Conservation (phyloP, 352 stramenopile genomes). For the Pythium sukuiense region DNA sequence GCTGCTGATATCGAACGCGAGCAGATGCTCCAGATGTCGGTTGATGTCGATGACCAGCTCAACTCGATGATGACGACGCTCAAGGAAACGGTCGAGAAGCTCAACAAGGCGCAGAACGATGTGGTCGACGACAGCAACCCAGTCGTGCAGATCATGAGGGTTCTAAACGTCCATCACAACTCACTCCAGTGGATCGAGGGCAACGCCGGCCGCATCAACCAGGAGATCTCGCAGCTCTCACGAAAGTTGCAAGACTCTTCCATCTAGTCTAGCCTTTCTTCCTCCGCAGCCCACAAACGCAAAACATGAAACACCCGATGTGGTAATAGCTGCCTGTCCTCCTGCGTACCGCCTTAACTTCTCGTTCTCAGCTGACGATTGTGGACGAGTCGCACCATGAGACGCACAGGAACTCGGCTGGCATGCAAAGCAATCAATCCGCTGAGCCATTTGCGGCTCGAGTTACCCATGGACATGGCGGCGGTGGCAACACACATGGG, state of each 20-base stretch:
- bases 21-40: conserved; percentile 82
- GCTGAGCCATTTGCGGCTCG: not conserved
- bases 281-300: not conserved
- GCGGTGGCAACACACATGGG: not conserved
- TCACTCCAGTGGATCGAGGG: conserved; percentile 85
- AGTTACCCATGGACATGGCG: no score
- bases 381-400: not conserved
- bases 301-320: not conserved
- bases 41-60: conserved; percentile 86
- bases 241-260: conserved; percentile 67
- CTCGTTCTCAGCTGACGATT: not conserved
- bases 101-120: conserved; percentile 82
- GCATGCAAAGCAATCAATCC: not conserved
- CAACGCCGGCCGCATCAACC: conserved; percentile 67
- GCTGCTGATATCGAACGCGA: conserved; percentile 85
- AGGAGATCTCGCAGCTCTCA: conserved; percentile 62
- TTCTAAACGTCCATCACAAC: conserved; percentile 89
- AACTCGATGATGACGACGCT: conserved; percentile 86
- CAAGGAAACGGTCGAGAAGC: conserved; percentile 86
- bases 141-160: conserved; percentile 88
- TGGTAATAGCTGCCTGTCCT: not conserved
- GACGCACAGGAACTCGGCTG: not conserved
- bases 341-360: not conserved
- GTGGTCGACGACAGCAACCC: conserved; percentile 72
- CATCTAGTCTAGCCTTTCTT: conserved; percentile 36